phyloP scores from a whole-genome alignment of 2,329 filamentous ascomycete species.

The Akanthomyces lecanii region DNA sequence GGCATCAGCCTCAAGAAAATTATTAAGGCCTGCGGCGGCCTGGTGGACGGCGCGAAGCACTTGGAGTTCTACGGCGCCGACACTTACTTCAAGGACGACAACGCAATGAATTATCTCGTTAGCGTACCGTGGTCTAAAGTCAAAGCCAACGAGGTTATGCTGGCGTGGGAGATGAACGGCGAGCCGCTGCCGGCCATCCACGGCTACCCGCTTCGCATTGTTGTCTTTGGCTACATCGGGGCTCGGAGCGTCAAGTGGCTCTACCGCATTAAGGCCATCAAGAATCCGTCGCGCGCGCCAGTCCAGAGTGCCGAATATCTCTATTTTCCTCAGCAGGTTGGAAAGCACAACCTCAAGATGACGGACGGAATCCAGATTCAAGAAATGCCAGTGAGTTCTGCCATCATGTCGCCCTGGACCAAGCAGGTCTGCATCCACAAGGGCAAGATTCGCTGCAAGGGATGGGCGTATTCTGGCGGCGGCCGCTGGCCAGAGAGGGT shows the following conservation, averaged over 20 bases:
- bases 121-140: slow-evolving; percentile 65
- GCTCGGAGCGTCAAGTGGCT: slow-evolving; percentile 62
- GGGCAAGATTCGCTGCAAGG: slow-evolving; percentile 52
- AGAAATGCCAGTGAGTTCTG: slow-evolving; percentile 65
- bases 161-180: slow-evolving; percentile 71
- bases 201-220: slow-evolving; percentile 57
- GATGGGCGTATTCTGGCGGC: slow-evolving; percentile 57
- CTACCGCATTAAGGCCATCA: slow-evolving; percentile 58
- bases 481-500: slow-evolving; percentile 59
- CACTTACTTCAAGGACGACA: slow-evolving; percentile 66
- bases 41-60: slow-evolving; percentile 51
- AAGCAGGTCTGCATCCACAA: slow-evolving; percentile 59
- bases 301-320: slow-evolving; percentile 64
- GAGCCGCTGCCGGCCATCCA: slow-evolving; percentile 58
- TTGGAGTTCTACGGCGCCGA: slow-evolving; percentile 67
- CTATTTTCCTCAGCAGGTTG: slow-evolving; percentile 64
- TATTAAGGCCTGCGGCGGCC: slow-evolving; percentile 65
- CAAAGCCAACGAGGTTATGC: slow-evolving; percentile 60
- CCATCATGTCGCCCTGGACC: slow-evolving; percentile 60
- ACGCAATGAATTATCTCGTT: slow-evolving; percentile 64
- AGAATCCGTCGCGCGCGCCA: slow-evolving; percentile 50
- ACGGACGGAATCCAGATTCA: slow-evolving; percentile 63
- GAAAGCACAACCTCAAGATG: slow-evolving; percentile 60
- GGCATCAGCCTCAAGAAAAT: slow-evolving; percentile 65
- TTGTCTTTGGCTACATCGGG: slow-evolving; percentile 65